Percentiles rank a stretch among this genome's conserved stretches.
Conservation (phyloP, 352 stramenopile species). For the Phytophthora fragariaefolia region DNA sequence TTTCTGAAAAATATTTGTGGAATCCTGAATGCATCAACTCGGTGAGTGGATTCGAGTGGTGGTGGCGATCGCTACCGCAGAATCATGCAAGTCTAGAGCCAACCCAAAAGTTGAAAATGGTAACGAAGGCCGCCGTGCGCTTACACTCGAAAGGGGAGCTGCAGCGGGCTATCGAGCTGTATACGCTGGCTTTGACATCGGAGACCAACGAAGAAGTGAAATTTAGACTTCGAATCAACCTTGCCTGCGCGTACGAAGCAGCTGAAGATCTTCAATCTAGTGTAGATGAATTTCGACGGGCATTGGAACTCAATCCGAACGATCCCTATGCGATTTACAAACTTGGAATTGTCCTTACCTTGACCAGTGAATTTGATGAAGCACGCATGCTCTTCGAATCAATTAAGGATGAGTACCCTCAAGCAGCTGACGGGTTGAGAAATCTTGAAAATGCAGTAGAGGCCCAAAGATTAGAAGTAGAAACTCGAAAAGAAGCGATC, state of each 20-base stretch:
- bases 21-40: conserved; percentile 80
- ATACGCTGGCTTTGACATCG: conserved; percentile 65
- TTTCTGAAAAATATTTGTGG: conserved; percentile 75
- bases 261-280: conserved; percentile 45
- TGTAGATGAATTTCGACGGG: conserved; percentile 49
- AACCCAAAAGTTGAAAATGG: conserved; percentile 81
- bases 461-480: conserved; percentile 30
- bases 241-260: conserved; percentile 68
- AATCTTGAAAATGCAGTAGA: conserved; percentile 41
- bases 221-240: conserved; percentile 71
- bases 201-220: conserved; percentile 59
- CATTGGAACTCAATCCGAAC: conserved; percentile 48
- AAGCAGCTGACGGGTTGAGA: conserved; percentile 52
- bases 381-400: conserved; percentile 45
- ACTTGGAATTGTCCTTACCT: conserved; percentile 53
- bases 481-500: conserved; percentile 34
- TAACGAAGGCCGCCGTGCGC: conserved; percentile 75
- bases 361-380: conserved; percentile 47
- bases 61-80: conserved; percentile 74
- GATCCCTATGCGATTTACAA: conserved; percentile 72
- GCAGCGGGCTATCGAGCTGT: conserved; percentile 73
- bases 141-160: conserved; percentile 71
- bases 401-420: conserved; percentile 57
- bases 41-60: conserved; percentile 84
- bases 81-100: conserved; percentile 67